Evolutionary conservation across 108 stramenopile genomes (phyloP).

Genomic region (Nitzschia putrida): DNA sequence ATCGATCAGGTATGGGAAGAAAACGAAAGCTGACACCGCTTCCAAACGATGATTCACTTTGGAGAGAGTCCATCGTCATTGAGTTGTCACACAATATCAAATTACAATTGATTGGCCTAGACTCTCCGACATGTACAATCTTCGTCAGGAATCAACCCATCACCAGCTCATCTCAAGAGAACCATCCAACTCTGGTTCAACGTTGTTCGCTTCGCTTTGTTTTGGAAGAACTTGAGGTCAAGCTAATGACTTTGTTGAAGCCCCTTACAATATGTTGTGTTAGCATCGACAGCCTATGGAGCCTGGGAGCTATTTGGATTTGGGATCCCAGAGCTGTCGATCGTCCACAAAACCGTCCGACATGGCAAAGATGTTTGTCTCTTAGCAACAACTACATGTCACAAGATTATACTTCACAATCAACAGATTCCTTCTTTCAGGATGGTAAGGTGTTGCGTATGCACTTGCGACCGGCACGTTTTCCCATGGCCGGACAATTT

Average conservation of each 20-base stretch:
- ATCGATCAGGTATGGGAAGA: no score
- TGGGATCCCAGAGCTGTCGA: conserved; percentile 2
- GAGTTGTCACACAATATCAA: not conserved
- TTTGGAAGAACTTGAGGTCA: no score
- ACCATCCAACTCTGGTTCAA: not conserved
- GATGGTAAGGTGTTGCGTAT: conserved; percentile 3
- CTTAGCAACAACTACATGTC: no score
- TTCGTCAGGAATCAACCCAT: not conserved
- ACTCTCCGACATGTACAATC: not conserved
- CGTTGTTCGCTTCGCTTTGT: not conserved
- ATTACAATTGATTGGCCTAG: not conserved
- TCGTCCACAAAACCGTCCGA: conserved; percentile 23
- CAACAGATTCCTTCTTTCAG: not conserved
- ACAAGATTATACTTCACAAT: not conserved
- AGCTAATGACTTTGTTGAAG: no score
- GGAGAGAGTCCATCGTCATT: no score
- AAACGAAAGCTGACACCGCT: no score
- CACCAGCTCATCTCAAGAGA: no score
- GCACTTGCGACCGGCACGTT: conserved; percentile 3
- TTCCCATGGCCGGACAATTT: not conserved
- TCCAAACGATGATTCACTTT: no score
- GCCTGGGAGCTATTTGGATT: conserved; percentile 23
- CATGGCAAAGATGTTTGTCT: conserved; percentile 1
- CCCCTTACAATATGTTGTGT: no score
- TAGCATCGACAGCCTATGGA: not conserved